A percentile compares a stretch with the other conserved stretches of the same genome.
Conservation (phyloP, 1,284 basidiomycete species). For the Ceratobasidium theobromae region DNA sequence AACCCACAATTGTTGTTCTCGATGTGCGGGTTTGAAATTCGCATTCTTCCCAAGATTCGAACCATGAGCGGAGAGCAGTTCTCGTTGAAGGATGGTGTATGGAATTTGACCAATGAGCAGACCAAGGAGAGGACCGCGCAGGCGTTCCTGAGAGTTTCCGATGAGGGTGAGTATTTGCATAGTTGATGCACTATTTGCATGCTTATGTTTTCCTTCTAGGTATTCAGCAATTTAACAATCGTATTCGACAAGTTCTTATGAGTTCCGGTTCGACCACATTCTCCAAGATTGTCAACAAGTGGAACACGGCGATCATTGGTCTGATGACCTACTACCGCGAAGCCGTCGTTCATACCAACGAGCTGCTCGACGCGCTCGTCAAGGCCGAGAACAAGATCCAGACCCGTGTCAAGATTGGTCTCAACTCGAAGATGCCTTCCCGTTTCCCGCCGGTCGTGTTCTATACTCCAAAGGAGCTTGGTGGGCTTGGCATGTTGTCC, state of each 20-base stretch:
- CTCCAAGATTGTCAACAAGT: constrained; percentile 99
- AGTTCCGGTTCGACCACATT: constrained; percentile 98
- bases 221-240: constrained; percentile 94
- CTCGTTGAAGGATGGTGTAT: constrained; percentile 94
- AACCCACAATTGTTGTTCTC: constrained; percentile 98
- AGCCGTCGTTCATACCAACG: constrained; percentile 97
- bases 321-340: constrained; percentile 99
- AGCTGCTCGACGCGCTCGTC: constrained; percentile 89
- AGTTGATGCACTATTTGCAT: constrained; percentile 29
- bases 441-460: constrained; percentile 98
- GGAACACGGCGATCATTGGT: constrained; percentile 95
- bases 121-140: constrained; percentile 98
- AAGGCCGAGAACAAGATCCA: constrained; percentile 99
- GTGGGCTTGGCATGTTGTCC: constrained; percentile 97
- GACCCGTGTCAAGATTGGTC: constrained; percentile 97
- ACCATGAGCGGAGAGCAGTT: constrained; percentile 95
- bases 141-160: constrained; percentile 95
- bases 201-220: constrained; percentile 55
- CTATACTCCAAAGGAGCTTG: constrained; percentile 94
- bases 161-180: constrained; percentile 62
- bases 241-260: constrained; percentile 97
- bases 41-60: constrained; percentile 93
- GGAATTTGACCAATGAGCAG: constrained; percentile 95
- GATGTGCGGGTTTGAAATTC: constrained; percentile 97
- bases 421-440: constrained; percentile 99